These are phyloP conservation scores for Sonneratia alba DNA, from an alignment of 345 rosid genomes.

Conservation along the genomic window DNA sequence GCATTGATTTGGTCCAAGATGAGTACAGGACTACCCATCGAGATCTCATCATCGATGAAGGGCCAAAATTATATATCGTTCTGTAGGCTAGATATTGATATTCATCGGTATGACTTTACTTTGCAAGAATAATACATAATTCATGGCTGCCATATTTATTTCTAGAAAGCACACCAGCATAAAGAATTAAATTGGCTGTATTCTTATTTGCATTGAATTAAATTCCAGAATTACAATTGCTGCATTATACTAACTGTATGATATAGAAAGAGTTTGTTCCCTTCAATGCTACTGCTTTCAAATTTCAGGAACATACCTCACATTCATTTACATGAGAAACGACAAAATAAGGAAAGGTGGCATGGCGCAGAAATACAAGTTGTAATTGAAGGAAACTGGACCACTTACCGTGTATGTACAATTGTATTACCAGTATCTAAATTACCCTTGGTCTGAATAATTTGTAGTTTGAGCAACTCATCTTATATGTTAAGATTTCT, in stretches of 20 bases:
- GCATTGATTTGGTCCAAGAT: conserved; percentile 98
- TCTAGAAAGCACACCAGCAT: background rate
- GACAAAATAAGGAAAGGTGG: conserved; percentile 56
- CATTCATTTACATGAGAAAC: conserved; percentile 80
- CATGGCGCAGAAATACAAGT: conserved; percentile 94
- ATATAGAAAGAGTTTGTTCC: background rate
- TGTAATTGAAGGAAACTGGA: conserved; percentile 97
- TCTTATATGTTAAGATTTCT: conserved; percentile 7
- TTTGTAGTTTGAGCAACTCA: background rate
- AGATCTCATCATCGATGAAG: conserved; percentile 83
- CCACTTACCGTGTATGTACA: conserved; percentile 75
- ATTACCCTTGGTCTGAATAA: background rate
- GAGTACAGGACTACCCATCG: conserved; percentile 98
- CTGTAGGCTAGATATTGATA: conserved; percentile 95
- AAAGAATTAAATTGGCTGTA: background rate
- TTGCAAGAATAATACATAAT: conserved; percentile 1
- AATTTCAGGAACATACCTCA: conserved; percentile 82
- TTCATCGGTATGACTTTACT: conserved; percentile 53
- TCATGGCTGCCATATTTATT: background rate
- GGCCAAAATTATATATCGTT: conserved; percentile 61
- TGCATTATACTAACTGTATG: background rate
- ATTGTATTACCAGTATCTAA: background rate
- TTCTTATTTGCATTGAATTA: background rate
- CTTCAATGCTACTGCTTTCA: background rate
- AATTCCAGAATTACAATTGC: background rate